phyloP scores from a whole-genome alignment of 805 yeast genomes.

The Metschnikowia drakensbergensis region DNA sequence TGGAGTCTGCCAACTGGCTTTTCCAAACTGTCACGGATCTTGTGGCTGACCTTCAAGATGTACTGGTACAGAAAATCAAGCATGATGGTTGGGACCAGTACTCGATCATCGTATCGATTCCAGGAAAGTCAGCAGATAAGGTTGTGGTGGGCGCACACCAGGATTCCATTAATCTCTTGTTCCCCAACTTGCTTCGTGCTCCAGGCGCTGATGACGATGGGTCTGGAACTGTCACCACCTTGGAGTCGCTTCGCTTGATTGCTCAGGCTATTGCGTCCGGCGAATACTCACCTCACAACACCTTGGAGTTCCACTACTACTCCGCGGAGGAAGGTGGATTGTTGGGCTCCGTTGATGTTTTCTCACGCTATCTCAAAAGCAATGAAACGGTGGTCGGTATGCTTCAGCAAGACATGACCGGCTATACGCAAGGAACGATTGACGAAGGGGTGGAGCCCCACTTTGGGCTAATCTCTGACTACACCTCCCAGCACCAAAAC shows the following conservation, averaged over 20 bases:
- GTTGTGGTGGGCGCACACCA: conserved; percentile 87
- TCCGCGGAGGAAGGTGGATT: conserved; percentile 94
- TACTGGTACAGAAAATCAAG: conserved; percentile 40
- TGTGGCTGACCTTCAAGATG: conserved; percentile 18
- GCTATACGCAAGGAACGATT: conserved; percentile 54
- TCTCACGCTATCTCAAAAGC: conserved; percentile 46
- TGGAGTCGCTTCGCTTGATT: conserved; percentile 71
- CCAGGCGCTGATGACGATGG: conserved; percentile 98
- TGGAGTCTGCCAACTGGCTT: conserved; percentile 70
- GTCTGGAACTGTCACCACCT: conserved; percentile 73
- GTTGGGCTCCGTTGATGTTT: conserved; percentile 79
- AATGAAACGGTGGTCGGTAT: conserved; percentile 65
- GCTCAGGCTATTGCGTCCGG: conserved; percentile 31
- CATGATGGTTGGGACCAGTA: conserved; percentile 77
- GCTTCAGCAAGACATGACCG: conserved; percentile 96
- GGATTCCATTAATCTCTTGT: conserved; percentile 72
- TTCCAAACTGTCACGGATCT: conserved; percentile 45
- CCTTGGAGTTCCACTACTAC: conserved; percentile 90
- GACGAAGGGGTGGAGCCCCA: conserved; percentile 54
- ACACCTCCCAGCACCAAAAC: conserved; percentile 52
- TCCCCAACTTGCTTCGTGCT: conserved; percentile 66
- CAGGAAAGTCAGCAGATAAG: conserved; percentile 45
- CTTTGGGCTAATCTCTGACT: conserved; percentile 79
- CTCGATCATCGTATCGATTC: conserved; percentile 64
- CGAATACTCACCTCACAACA: conserved; percentile 55